Evolutionary conservation across 768 basidiomycete genomes (phyloP), one percentile per base, ranked within the genome.

Genomic region (Pisolithus microcarpus): DNA sequence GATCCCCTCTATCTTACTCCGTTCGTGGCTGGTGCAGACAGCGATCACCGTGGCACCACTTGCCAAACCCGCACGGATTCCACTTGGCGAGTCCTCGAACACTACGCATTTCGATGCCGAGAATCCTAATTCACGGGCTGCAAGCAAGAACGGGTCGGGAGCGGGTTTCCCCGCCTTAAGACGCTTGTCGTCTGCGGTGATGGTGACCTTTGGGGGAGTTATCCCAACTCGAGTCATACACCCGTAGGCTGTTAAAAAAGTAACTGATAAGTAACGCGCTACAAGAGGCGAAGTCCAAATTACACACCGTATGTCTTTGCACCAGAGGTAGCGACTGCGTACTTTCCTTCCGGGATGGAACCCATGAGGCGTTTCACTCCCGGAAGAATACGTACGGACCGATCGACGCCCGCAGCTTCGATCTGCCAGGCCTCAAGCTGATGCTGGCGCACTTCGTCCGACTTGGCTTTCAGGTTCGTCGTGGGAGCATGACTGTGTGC

Each of bases 251-350:
- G 1, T n/a, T 31, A 11, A 31, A 34, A 15, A 34, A 13, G 5
- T 4, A 13, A 5, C 3, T 1, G 13, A 34, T 34, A 13, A 15
- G 34, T 15, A 34, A 34, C 34, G 4, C 5, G 3, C 13, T 15
- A 34, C 4, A 4, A 34, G 34, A 15, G 34, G 15, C 34, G 34
- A 34, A 23, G 5, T 15, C 13, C 34, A 34, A 34, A 43, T 46
- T 21, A 65, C 75, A 53, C 59, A 81, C 78, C 78, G 53, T 85
- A 84, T 1, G 82, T 85, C 64, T 79, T 82, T 4, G 85, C 84
- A 5, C 84, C 85, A 0, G 83, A 85, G 0, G 85, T 87, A 3
- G 85, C 85, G 16, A 87, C 82, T 18, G 84, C 84, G 60, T 81
- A 87, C 38, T 72, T 73, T n/a, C 78, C 82, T 48, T 71, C 66